Conservation (phyloP, 345 rosid species). For the Leavenworthia alabamica region DNA sequence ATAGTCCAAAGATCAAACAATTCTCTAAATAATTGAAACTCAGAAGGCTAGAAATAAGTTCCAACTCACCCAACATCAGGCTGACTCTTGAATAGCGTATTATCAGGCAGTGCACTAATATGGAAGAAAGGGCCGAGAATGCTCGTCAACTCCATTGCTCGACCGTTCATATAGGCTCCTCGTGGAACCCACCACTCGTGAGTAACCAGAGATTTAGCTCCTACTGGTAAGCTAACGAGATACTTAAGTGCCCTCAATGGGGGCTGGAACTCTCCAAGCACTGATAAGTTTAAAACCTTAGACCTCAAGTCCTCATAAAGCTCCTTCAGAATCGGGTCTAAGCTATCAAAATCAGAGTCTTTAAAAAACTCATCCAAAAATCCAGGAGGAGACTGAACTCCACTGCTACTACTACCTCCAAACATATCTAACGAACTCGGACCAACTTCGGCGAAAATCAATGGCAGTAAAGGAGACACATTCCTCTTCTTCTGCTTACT, state of each 20-base stretch:
- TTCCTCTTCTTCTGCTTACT: slow-evolving; percentile 26
- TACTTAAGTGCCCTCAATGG: slow-evolving; percentile 74
- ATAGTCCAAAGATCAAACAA: neutral
- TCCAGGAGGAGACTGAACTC: slow-evolving; percentile 59
- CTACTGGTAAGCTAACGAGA: slow-evolving; percentile 61
- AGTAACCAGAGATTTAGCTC: slow-evolving; percentile 75
- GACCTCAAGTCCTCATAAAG: slow-evolving; percentile 91
- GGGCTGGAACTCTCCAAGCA: slow-evolving; percentile 80
- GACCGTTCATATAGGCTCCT: slow-evolving; percentile 76
- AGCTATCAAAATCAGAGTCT: slow-evolving; percentile 73
- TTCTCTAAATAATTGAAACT: neutral
- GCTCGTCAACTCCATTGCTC: slow-evolving; percentile 94
- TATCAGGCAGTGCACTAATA: slow-evolving; percentile 90
- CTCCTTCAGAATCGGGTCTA: slow-evolving; percentile 70
- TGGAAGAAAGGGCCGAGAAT: slow-evolving; percentile 94
- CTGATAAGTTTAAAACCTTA: slow-evolving; percentile 65
- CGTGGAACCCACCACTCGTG: slow-evolving; percentile 95
- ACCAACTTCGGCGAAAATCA: slow-evolving; percentile 56
- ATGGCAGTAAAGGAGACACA: slow-evolving; percentile 57
- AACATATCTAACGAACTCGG: slow-evolving; percentile 53
- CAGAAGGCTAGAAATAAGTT: neutral
- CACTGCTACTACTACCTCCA: slow-evolving; percentile 38
- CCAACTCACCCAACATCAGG: slow-evolving; percentile 93
- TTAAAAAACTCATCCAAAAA: slow-evolving; percentile 74
- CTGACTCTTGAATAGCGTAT: slow-evolving; percentile 70